These are phyloP conservation scores for Ogataea methanolica DNA, from an alignment of 805 yeast species.

Conservation along the genomic window DNA sequence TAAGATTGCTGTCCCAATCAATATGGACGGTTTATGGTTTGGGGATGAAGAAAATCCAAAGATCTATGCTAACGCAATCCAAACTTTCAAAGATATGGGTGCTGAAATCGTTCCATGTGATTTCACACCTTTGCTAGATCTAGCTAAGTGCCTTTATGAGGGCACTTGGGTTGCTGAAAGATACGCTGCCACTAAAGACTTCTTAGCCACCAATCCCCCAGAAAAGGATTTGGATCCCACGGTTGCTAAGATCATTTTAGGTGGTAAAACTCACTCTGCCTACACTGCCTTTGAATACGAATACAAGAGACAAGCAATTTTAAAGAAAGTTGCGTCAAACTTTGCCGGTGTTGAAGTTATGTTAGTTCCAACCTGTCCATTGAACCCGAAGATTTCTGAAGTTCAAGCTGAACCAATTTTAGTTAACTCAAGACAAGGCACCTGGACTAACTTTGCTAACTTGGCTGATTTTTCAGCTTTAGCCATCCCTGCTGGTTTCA, in stretches of 20 bases:
- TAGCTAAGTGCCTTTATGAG: constrained; percentile 87
- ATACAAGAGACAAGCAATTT: constrained; percentile 77
- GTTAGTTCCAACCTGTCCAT: constrained; percentile 90
- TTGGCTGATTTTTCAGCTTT: constrained; percentile 90
- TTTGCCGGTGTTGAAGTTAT: constrained; percentile 66
- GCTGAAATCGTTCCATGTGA: constrained; percentile 59
- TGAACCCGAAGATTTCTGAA: constrained; percentile 77
- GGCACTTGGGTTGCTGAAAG: constrained; percentile 99
- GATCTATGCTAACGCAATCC: constrained; percentile 60
- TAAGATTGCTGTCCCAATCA: constrained; percentile 71
- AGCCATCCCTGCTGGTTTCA: constrained; percentile 88
- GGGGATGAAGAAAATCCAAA: constrained; percentile 77
- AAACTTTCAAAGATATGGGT: constrained; percentile 45
- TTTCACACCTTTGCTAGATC: constrained; percentile 68
- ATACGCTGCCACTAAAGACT: constrained; percentile 74
- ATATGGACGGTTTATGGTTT: constrained; percentile 60
- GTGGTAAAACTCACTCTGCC: constrained; percentile 77
- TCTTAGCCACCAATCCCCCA: constrained; percentile 68
- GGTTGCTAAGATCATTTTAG: constrained; percentile 67
- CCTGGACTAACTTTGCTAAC: constrained; percentile 97
- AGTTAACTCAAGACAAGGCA: constrained; percentile 89
- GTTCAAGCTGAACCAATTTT: constrained; percentile 72
- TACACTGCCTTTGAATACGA: constrained; percentile 82
- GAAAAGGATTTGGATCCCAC: constrained; percentile 74
- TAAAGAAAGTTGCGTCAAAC: constrained; percentile 55